Percentiles rank a stretch among this genome's conserved stretches.
phyloP scores from a whole-genome alignment of 441 rosid genomes.

The Biscutella laevigata region DNA sequence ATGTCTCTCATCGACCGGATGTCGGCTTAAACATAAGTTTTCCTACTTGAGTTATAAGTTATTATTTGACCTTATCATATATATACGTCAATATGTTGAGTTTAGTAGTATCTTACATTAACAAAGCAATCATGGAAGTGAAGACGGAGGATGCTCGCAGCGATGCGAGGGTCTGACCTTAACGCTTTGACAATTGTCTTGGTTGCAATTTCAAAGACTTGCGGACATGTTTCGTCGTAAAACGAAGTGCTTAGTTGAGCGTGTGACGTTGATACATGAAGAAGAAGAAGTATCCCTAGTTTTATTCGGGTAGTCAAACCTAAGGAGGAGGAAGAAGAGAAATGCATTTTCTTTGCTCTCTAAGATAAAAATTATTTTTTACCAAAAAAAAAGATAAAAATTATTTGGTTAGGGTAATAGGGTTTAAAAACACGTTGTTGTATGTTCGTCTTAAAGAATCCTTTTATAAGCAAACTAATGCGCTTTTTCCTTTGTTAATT shows the following conservation, averaged over 20 bases:
- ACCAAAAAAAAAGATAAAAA: too few relatives aligned
- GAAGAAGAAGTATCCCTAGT: constrained; percentile 6
- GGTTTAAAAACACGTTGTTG: background rate
- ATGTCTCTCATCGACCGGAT: too few relatives aligned
- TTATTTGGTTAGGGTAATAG: background rate
- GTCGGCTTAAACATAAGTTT: too few relatives aligned
- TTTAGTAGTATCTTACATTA: constrained; percentile 32
- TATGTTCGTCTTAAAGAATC: background rate
- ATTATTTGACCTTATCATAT: background rate
- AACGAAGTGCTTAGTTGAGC: constrained; percentile 39
- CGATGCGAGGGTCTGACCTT: constrained; percentile 38
- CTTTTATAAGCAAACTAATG: constrained; percentile 9
- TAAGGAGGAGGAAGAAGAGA: background rate
- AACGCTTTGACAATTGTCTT: constrained; percentile 27
- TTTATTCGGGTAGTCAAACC: background rate
- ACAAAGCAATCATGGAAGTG: constrained; percentile 80
- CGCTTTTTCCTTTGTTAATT: too few relatives aligned
- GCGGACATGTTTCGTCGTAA: constrained; percentile 45
- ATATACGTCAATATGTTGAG: background rate
- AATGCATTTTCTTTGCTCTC: constrained; percentile 14
- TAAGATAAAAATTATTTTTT: too few relatives aligned
- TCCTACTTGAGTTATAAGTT: background rate
- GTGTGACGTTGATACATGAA: constrained; percentile 16
- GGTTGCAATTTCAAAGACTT: constrained; percentile 28
- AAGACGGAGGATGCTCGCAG: constrained; percentile 55